Evolutionary conservation across 2,329 filamentous ascomycete genomes (phyloP), one percentile per base, ranked within the genome.

Genomic region (Passalora sequoiae): DNA sequence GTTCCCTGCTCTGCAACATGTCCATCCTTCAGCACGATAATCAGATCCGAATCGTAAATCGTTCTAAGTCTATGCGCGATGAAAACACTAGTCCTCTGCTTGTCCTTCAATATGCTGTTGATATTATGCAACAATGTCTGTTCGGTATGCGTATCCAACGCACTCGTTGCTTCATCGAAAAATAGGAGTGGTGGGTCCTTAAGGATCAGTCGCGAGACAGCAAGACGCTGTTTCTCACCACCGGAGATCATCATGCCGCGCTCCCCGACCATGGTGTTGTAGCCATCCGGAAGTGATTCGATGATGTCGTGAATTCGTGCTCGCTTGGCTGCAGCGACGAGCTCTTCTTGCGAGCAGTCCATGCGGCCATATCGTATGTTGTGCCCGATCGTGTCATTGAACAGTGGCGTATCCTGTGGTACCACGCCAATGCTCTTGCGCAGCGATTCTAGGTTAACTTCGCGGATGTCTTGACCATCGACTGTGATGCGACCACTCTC

Each of bases 381-480:
- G 65, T 96, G 88, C 61, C 86, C 84, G 46, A 98, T 91, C 0
- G 89, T 92, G 60, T 95, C 89, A 64, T 98, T 98, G 73, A 98
- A 98, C 1, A 98, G 74, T 0, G 92, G 89, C 0, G 92, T 97
- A 57, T 98, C 92, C 64, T 98, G 94, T 0, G 92, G 92, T 1
- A 98, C 92, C 12, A 98, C 91, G 16, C 92, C 92, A 51, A 98
- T 97, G 2, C 85, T 78, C 52, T 79, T 80, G 5, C 92, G 81
- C 20, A 98, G 72, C 25, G 86, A 94, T 40, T 94, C 87, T 2
- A 97, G 66, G 8, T 76, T 82, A 1, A 98, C 83, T 46, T 87
- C 76, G 29, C 86, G 83, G 53, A 98, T 81, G 62, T 98, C 89
- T 62, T 98, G 92, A 40, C 84, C 89, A 60, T 98, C 92, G 47